These are phyloP conservation scores for Begonia fuchsioides DNA, from an alignment of 306 rosid genomes.

Conservation along the genomic window DNA sequence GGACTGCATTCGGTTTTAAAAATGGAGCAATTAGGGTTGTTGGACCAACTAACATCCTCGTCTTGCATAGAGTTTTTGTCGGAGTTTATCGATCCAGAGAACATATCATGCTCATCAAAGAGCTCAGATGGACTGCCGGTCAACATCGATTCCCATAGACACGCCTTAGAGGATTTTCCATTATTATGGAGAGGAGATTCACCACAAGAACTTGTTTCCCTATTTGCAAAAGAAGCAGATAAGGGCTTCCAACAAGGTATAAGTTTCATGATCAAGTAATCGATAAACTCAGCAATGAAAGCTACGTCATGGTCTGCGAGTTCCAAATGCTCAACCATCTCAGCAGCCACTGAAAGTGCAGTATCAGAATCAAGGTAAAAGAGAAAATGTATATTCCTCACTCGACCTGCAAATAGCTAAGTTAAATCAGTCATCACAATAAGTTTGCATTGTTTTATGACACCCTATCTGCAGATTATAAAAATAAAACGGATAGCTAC, in stretches of 20 bases:
- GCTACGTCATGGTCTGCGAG: conserved; percentile 61
- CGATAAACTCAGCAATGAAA: conserved; percentile 79
- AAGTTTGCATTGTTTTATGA: too few species aligned
- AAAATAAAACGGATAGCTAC: too few species aligned
- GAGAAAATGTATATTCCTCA: conserved; percentile 56
- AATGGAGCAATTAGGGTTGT: conserved; percentile 6
- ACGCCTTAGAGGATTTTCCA: conserved; percentile 15
- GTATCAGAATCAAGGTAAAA: conserved; percentile 85
- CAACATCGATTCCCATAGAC: conserved; percentile 29
- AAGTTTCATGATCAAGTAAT: conserved; percentile 56
- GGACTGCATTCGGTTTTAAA: conserved; percentile 7
- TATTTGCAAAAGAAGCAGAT: conserved; percentile 20
- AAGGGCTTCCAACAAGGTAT: conserved; percentile 73
- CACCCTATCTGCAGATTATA: background rate
- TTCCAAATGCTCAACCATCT: conserved; percentile 84
- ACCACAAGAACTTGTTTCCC: conserved; percentile 16
- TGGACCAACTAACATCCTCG: conserved; percentile 8
- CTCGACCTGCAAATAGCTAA: conserved; percentile 46
- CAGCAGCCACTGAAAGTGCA: conserved; percentile 62
- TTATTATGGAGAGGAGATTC: conserved; percentile 14
- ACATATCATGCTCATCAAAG: conserved; percentile 18
- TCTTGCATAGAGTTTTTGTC: conserved; percentile 9
- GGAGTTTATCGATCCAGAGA: conserved; percentile 11
- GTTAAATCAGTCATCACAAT: background rate
- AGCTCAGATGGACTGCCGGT: conserved; percentile 11